These are phyloP conservation scores for Debaryomyces tyrocola DNA, from an alignment of 805 yeast species.

Conservation along the genomic window DNA sequence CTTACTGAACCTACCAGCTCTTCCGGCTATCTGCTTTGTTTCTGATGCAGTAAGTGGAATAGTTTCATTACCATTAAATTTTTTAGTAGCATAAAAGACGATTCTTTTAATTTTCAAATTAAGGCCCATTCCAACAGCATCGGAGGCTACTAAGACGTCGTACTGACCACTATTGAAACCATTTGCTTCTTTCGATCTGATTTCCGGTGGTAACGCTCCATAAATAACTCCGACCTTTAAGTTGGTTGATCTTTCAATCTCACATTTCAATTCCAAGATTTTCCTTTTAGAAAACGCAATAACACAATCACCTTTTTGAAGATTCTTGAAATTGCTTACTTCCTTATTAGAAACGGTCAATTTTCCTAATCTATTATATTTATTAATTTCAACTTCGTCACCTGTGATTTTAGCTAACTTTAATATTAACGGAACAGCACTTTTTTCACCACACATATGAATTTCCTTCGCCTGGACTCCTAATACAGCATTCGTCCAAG, in stretches of 20 bases:
- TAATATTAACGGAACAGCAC: constrained; percentile 69
- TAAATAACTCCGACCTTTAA: constrained; percentile 84
- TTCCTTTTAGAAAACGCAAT: constrained; percentile 79
- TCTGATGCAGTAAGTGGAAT: constrained; percentile 58
- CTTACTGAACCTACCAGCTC: constrained; percentile 80
- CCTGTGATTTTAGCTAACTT: constrained; percentile 69
- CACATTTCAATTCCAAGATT: constrained; percentile 66
- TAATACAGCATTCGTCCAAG: constrained; percentile 89
- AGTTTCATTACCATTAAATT: constrained; percentile 65
- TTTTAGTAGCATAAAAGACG: constrained; percentile 64
- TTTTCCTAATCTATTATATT: constrained; percentile 74
- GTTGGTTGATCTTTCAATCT: constrained; percentile 63
- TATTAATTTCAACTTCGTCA: constrained; percentile 70
- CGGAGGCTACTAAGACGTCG: constrained; percentile 89
- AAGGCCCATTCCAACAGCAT: constrained; percentile 97
- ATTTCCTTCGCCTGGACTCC: constrained; percentile 85
- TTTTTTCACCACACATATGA: constrained; percentile 91
- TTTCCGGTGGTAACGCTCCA: constrained; percentile 96
- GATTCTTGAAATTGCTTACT: constrained; percentile 32
- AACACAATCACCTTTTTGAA: constrained; percentile 80
- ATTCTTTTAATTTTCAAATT: constrained; percentile 82
- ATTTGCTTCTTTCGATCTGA: constrained; percentile 79
- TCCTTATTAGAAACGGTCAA: constrained; percentile 50
- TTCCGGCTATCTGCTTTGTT: constrained; percentile 90
- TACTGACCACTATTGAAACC: constrained; percentile 76